Evolutionary conservation across 495 filamentous ascomycete species (phyloP).

Genomic region (Parachaetomium inaequale): DNA sequence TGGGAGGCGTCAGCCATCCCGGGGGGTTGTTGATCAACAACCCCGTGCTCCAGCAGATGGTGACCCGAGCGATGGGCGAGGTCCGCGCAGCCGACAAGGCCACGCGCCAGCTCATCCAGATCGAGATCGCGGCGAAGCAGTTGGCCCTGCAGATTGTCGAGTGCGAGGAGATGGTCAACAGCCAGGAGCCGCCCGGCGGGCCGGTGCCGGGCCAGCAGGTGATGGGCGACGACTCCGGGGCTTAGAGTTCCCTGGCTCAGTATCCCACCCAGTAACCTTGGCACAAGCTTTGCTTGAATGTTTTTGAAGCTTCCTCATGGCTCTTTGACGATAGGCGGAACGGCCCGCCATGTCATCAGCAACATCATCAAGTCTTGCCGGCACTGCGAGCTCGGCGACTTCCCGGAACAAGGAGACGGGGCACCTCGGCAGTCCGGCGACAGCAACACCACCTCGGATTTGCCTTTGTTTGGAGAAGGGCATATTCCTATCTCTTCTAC

Average conservation of each 20-base stretch:
- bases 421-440: not conserved
- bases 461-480: no score
- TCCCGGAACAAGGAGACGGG: not conserved
- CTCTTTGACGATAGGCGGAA: not conserved
- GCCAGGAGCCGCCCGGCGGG: slow-evolving; percentile 19
- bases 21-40: slow-evolving; percentile 32
- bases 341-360: not conserved
- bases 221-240: slow-evolving; percentile 31
- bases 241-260: slow-evolving; percentile 8
- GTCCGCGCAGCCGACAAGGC: slow-evolving; percentile 41
- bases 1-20: slow-evolving; percentile 22
- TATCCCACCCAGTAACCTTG: not conserved
- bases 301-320: not conserved
- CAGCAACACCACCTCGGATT: not conserved
- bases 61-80: slow-evolving; percentile 40
- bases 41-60: slow-evolving; percentile 36
- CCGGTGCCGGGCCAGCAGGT: slow-evolving; percentile 23
- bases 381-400: not conserved
- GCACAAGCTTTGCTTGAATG: not conserved
- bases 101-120: slow-evolving; percentile 39
- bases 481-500: not conserved
- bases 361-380: not conserved
- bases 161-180: slow-evolving; percentile 38
- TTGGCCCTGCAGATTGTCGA: slow-evolving; percentile 42
- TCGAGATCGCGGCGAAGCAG: slow-evolving; percentile 42